Base-by-base conservation (phyloP, 1,284 basidiomycete genomes). In the Pseudozyma flocculosa region DNA sequence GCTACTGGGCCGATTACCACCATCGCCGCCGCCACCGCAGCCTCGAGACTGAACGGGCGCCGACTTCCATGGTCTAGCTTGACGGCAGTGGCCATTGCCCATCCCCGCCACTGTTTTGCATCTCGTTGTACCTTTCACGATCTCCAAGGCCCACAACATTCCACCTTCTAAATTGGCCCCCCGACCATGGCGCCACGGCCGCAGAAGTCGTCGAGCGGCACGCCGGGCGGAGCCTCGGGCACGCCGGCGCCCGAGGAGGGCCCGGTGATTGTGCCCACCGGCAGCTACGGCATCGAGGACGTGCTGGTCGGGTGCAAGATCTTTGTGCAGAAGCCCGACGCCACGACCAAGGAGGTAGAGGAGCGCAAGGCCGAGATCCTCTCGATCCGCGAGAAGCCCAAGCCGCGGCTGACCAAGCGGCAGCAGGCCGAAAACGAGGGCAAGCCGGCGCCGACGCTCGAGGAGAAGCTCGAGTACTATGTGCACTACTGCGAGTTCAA, bases 361-460 rank as follows among this genome's bases (percentile, higher is more conserved):
- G 62, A 78, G 46, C 61, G 75, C 21, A 52, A 62, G 41, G 75
- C 75, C 19, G 75, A 78, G 58, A 72, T 78, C 34, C 56, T 78
- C 7, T 73, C 74, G 5, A 70, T 72, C 24, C 67, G 75, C 15
- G 71, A 75, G 26, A 68, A 69, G 59, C 68, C 61, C 10, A 66
- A 73, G 43, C 63, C 69, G 41, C 56, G 69, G 15, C 45, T 68
- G 18, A 60, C 69, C 17, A 64, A 73, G 43, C 60, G 55, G 49
- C 59, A 66, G 54, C 61, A 66, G 37, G 59, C 56, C 10, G 56
- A 61, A 19, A 45, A 54, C n/a, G 56, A 50, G 14, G 51, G 52
- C 38, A 61, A 60, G 42, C 62, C 62, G 13, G 62, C 58, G 0
- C 62, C 62, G 0, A 61, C 58, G 2, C 32, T 69, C 23, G 67